These are phyloP conservation scores for Curvularia spicifera DNA, from an alignment of 2,329 filamentous ascomycete genomes.

Conservation along the genomic window DNA sequence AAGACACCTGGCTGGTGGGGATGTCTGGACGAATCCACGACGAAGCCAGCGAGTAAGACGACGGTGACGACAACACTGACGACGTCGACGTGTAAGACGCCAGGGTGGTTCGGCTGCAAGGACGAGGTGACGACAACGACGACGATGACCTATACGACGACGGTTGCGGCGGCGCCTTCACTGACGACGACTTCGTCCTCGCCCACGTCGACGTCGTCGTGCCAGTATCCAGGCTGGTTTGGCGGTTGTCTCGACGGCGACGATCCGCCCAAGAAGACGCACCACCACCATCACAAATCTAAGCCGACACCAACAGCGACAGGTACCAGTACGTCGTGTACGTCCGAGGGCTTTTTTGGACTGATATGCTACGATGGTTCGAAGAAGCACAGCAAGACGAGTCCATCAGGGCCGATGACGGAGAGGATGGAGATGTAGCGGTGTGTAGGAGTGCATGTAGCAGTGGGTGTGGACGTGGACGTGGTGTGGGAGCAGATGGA, in stretches of 20 bases:
- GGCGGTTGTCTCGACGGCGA: constrained; percentile 59
- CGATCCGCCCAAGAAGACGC: constrained; percentile 47
- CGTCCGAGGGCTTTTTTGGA: too few relatives aligned
- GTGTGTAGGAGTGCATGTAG: neutral
- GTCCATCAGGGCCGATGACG: constrained; percentile 9
- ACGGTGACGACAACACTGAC: constrained; percentile 50
- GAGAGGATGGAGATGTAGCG: constrained; percentile 39
- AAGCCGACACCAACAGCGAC: constrained; percentile 25
- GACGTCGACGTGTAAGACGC: constrained; percentile 55
- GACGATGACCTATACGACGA: constrained; percentile 36
- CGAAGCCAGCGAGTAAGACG: constrained; percentile 55
- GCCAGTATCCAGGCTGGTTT: constrained; percentile 57
- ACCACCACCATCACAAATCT: constrained; percentile 13
- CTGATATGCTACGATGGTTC: too few relatives aligned
- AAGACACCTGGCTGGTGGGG: constrained; percentile 94
- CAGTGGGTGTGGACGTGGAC: neutral
- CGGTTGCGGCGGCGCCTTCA: constrained; percentile 35
- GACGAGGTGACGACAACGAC: constrained; percentile 54
- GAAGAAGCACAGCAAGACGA: constrained; percentile 11
- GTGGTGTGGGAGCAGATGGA: neutral
- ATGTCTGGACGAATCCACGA: constrained; percentile 71
- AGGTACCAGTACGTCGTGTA: neutral
- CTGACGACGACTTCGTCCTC: constrained; percentile 39
- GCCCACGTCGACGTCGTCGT: constrained; percentile 50
- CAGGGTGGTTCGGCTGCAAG: constrained; percentile 71